Conservation (phyloP, 1,284 basidiomycete species). For the Fomitopsis schrenkii region DNA sequence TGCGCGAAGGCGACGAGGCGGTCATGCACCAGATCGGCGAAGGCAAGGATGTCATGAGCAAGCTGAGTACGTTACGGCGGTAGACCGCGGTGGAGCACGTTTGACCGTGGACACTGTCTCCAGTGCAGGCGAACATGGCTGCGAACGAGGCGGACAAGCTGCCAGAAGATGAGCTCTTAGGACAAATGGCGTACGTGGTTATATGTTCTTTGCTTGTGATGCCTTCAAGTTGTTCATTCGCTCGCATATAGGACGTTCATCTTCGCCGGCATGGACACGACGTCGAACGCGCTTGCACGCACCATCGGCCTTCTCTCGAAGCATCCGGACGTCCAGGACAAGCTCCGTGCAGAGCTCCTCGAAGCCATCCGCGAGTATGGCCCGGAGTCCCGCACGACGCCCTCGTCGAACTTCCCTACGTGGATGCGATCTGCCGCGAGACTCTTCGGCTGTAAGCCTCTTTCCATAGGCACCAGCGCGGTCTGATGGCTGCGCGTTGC, state of each 20-base stretch:
- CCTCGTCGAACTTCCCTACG: conserved; percentile 9
- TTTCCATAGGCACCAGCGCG: background rate
- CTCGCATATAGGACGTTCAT: background rate
- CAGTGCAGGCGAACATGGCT: background rate
- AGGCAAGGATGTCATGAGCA: too few relatives aligned
- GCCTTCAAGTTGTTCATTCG: background rate
- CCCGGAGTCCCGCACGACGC: conserved; percentile 11
- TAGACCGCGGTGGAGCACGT: background rate
- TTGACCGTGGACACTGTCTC: background rate
- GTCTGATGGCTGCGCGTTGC: background rate
- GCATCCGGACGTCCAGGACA: conserved; percentile 12
- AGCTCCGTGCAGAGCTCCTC: conserved; percentile 8
- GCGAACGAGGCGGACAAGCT: too few relatives aligned
- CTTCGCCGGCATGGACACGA: conserved; percentile 11
- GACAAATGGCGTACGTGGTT: conserved; percentile 1
- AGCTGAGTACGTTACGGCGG: conserved; percentile 19
- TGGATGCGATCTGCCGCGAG: conserved; percentile 14
- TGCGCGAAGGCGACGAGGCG: too few relatives aligned
- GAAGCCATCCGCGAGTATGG: conserved; percentile 1
- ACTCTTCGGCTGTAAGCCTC: conserved; percentile 9
- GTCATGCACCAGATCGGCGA: too few relatives aligned
- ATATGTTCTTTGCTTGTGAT: background rate
- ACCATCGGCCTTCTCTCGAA: conserved; percentile 7
- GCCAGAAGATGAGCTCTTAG: too few relatives aligned
- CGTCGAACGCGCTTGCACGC: conserved; percentile 7